phyloP scores from a whole-genome alignment of 352 stramenopile genomes.

The Phytophthora megakarya region DNA sequence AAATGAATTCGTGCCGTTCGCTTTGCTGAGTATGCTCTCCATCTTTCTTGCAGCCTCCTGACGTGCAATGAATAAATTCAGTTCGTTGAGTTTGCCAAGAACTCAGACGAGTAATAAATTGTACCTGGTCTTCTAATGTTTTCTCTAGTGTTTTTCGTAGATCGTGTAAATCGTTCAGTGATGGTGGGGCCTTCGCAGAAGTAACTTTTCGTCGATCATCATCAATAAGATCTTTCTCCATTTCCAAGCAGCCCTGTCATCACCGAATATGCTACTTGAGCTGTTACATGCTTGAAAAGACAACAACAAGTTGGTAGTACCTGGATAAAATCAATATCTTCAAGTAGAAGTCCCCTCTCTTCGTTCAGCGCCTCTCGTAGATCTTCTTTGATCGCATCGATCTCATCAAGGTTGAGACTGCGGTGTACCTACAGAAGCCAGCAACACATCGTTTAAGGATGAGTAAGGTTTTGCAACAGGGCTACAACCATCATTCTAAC shows the following conservation, averaged over 20 bases:
- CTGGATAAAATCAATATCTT: conserved; percentile 88
- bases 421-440: conserved; percentile 38
- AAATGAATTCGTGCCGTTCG: conserved; percentile 20
- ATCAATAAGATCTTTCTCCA: conserved; percentile 85
- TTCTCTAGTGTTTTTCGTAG: conserved; percentile 65
- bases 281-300: background rate
- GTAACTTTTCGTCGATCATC: conserved; percentile 63
- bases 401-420: conserved; percentile 69
- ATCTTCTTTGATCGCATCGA: conserved; percentile 71
- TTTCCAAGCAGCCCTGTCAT: conserved; percentile 74
- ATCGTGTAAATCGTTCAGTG: conserved; percentile 67
- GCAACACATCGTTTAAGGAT: conserved; percentile 8
- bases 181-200: conserved; percentile 43
- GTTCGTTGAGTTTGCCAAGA: background rate
- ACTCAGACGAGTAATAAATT: background rate
- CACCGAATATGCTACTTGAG: background rate
- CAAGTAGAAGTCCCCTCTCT: conserved; percentile 65
- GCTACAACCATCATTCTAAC: conserved; percentile 26
- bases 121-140: conserved; percentile 63
- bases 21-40: conserved; percentile 49
- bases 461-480: background rate
- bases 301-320: conserved; percentile 25
- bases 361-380: conserved; percentile 61
- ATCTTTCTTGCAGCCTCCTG: conserved; percentile 45
- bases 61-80: background rate